phyloP scores from a whole-genome alignment of 352 stramenopile genomes.

The Phytophthora podocarpi region DNA sequence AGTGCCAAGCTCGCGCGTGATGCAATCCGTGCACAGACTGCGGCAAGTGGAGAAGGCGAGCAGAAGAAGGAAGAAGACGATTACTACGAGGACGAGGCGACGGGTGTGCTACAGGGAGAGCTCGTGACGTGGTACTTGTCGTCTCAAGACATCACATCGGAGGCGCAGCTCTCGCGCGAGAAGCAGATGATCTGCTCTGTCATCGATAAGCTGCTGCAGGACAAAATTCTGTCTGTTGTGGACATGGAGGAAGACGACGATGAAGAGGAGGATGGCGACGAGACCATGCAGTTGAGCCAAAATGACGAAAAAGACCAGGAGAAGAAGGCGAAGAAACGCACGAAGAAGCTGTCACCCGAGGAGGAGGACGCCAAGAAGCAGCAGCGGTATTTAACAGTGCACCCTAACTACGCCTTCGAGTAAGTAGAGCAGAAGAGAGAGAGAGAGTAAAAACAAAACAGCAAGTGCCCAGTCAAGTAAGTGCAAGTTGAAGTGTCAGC shows the following conservation, averaged over 20 bases:
- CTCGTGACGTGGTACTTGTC: constrained; percentile 87
- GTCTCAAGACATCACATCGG: constrained; percentile 86
- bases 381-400: constrained; percentile 76
- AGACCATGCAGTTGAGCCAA: constrained; percentile 17
- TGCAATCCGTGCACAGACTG: constrained; percentile 29
- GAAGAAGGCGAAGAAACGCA: constrained; percentile 31
- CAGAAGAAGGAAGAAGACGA: constrained; percentile 42
- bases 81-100: constrained; percentile 61
- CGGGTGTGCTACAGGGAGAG: constrained; percentile 74
- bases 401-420: constrained; percentile 83
- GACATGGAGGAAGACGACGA: constrained; percentile 59
- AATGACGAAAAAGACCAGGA: constrained; percentile 12
- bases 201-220: constrained; percentile 79
- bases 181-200: constrained; percentile 86
- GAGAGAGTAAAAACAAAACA: too few relatives aligned
- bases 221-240: constrained; percentile 79
- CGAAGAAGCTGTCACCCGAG: constrained; percentile 47
- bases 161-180: constrained; percentile 75
- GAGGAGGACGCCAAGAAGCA: constrained; percentile 65
- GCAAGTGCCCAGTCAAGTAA: neutral
- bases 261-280: constrained; percentile 51
- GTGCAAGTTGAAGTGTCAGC: neutral
- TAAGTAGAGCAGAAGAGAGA: constrained; percentile 44
- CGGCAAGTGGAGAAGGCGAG: constrained; percentile 15
- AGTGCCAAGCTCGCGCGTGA: constrained; percentile 52